phyloP scores from a whole-genome alignment of 2,329 filamentous ascomycete species.

The Cladobotryum protrusum region DNA sequence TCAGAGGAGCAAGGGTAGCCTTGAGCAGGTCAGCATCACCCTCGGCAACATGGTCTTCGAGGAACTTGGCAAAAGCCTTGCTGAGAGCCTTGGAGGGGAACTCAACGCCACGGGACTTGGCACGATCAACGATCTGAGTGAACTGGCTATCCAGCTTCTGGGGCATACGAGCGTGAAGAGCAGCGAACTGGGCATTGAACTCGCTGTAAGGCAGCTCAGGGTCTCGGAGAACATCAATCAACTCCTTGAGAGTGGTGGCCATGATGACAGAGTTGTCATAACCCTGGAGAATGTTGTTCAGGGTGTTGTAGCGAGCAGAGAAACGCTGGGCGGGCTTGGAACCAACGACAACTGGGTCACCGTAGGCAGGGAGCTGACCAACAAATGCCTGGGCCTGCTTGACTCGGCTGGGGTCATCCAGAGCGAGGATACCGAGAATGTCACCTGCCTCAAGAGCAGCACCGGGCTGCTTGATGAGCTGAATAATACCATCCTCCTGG shows the following conservation, averaged over 20 bases:
- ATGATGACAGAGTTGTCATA: slow-evolving; percentile 98
- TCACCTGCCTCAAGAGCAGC: slow-evolving; percentile 97
- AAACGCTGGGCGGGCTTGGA: slow-evolving; percentile 90
- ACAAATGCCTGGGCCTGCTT: slow-evolving; percentile 95
- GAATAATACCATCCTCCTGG: slow-evolving; percentile 90
- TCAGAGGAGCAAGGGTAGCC: slow-evolving; percentile 66
- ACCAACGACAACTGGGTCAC: slow-evolving; percentile 79
- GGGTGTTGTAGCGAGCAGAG: slow-evolving; percentile 65
- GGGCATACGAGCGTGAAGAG: slow-evolving; percentile 95
- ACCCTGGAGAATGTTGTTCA: slow-evolving; percentile 82
- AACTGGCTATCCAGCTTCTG: slow-evolving; percentile 82
- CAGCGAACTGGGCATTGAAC: slow-evolving; percentile 93
- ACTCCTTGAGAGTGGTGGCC: slow-evolving; percentile 74
- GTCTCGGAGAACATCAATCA: slow-evolving; percentile 85
- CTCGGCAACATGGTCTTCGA: slow-evolving; percentile 75
- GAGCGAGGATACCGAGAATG: slow-evolving; percentile 91
- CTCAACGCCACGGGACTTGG: slow-evolving; percentile 69
- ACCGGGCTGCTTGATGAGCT: slow-evolving; percentile 98
- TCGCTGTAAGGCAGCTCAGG: slow-evolving; percentile 91
- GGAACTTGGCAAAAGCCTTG: slow-evolving; percentile 80
- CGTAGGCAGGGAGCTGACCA: slow-evolving; percentile 81
- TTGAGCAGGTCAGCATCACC: slow-evolving; percentile 69
- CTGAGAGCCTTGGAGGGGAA: slow-evolving; percentile 86
- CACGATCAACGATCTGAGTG: slow-evolving; percentile 77
- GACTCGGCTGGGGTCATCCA: slow-evolving; percentile 92